Evolutionary conservation across 805 yeast genomes (phyloP).

Genomic region (Zygotorulaspora chibaensis): DNA sequence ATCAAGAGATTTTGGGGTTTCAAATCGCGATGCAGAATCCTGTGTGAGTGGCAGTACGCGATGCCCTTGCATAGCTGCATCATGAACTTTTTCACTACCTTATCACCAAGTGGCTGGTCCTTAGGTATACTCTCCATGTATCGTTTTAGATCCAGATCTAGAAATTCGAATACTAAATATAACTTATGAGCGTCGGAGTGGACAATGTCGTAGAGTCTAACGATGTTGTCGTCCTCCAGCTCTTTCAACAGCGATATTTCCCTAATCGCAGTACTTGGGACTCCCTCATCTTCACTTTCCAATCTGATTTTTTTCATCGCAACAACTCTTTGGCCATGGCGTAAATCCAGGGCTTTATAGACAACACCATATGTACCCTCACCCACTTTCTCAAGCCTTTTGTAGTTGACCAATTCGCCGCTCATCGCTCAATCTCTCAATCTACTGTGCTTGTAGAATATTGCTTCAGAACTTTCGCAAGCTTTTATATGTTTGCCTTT

Average conservation of each 20-base stretch:
- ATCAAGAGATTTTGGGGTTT: slow-evolving; percentile 94
- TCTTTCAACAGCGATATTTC: slow-evolving; percentile 96
- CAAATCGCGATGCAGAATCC: slow-evolving; percentile 69
- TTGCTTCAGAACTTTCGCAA: background rate
- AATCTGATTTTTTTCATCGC: slow-evolving; percentile 92
- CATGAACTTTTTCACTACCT: slow-evolving; percentile 85
- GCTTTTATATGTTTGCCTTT: slow-evolving; percentile 1
- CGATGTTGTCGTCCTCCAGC: slow-evolving; percentile 86
- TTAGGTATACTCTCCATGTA: slow-evolving; percentile 89
- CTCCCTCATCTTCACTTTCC: slow-evolving; percentile 92
- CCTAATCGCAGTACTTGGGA: slow-evolving; percentile 96
- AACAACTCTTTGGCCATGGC: slow-evolving; percentile 78
- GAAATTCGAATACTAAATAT: slow-evolving; percentile 85
- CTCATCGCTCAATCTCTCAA: slow-evolving; percentile 35
- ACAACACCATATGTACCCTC: slow-evolving; percentile 99
- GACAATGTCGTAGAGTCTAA: slow-evolving; percentile 88
- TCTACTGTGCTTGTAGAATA: too few relatives aligned
- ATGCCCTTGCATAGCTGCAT: slow-evolving; percentile 88
- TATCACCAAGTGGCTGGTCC: slow-evolving; percentile 84
- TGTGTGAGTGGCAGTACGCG: slow-evolving; percentile 57
- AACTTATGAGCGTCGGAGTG: slow-evolving; percentile 90
- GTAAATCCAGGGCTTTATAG: slow-evolving; percentile 82
- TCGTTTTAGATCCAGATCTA: slow-evolving; percentile 90
- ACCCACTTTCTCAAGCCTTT: slow-evolving; percentile 92
- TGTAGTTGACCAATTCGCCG: slow-evolving; percentile 89